phyloP scores from a whole-genome alignment of 1,284 basidiomycete species.

The Ustilago lituana region DNA sequence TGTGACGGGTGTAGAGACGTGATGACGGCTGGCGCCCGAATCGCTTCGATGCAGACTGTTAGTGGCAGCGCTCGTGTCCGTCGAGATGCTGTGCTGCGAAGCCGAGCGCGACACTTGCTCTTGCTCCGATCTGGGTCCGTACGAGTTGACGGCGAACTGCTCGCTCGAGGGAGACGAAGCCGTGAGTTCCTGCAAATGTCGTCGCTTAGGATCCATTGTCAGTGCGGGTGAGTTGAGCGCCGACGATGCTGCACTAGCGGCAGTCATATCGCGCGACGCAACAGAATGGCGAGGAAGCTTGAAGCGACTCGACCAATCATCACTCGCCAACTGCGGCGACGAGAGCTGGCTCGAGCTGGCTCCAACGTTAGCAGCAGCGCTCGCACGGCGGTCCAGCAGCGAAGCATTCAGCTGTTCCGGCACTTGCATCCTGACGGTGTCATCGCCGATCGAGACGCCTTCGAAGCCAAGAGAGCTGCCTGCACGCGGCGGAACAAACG shows the following conservation, averaged over 20 bases:
- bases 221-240: slow-evolving; percentile 33
- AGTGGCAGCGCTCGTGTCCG: slow-evolving; percentile 12
- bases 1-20: slow-evolving; percentile 17
- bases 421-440: background rate
- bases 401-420: background rate
- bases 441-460: slow-evolving; percentile 2
- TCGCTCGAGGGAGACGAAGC: slow-evolving; percentile 32
- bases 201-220: slow-evolving; percentile 30
- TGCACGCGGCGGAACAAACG: slow-evolving; percentile 9
- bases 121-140: slow-evolving; percentile 35
- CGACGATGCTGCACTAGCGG: slow-evolving; percentile 12
- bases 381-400: slow-evolving; percentile 29
- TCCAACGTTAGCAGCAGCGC: slow-evolving; percentile 6
- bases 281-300: slow-evolving; percentile 26
- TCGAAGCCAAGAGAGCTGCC: slow-evolving; percentile 26
- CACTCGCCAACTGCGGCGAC: slow-evolving; percentile 15
- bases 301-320: slow-evolving; percentile 39
- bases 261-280: background rate
- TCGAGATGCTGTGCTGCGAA: slow-evolving; percentile 32
- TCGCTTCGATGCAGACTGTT: slow-evolving; percentile 24
- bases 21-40: slow-evolving; percentile 7
- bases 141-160: slow-evolving; percentile 43
- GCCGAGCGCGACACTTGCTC: slow-evolving; percentile 25
- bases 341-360: slow-evolving; percentile 13
- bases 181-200: slow-evolving; percentile 17